Evolutionary conservation across 208 protist species (phyloP).

Genomic region (Acanthamoeba healyi): DNA sequence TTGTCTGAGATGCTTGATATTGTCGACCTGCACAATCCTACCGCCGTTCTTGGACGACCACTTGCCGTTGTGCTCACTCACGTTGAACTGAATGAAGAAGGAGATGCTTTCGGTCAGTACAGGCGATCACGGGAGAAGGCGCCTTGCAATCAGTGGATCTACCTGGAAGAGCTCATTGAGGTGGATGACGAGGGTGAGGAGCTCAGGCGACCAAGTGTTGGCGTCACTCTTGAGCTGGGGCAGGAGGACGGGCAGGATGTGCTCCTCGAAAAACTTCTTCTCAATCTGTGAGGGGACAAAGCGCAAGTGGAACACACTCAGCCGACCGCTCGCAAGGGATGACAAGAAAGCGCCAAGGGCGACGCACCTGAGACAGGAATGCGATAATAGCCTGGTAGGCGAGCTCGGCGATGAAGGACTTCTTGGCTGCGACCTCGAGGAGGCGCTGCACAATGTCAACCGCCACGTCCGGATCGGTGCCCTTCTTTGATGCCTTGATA

Average conservation of each 20-base stretch:
- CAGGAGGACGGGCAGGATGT: slow-evolving; percentile 60
- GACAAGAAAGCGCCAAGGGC: neutral
- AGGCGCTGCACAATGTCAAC: slow-evolving; percentile 11
- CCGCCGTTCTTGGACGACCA: slow-evolving; percentile 62
- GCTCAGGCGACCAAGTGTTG: slow-evolving; percentile 55
- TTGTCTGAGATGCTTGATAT: slow-evolving; percentile 49
- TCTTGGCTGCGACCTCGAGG: slow-evolving; percentile 44
- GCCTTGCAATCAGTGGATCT: neutral
- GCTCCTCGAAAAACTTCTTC: slow-evolving; percentile 69
- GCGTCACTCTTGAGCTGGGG: slow-evolving; percentile 12
- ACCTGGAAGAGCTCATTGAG: slow-evolving; percentile 51
- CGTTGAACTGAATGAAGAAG: slow-evolving; percentile 43
- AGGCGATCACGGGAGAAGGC: neutral
- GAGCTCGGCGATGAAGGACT: slow-evolving; percentile 68
- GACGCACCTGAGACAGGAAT: slow-evolving; percentile 49
- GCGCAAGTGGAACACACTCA: neutral
- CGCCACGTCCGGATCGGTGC: neutral
- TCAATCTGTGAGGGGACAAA: slow-evolving; percentile 48
- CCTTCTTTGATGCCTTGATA: slow-evolving; percentile 16
- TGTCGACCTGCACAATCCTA: slow-evolving; percentile 33
- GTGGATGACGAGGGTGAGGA: slow-evolving; percentile 46
- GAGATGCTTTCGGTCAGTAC: neutral
- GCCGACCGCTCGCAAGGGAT: neutral
- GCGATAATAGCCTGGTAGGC: slow-evolving; percentile 44
- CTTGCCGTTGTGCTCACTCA: slow-evolving; percentile 54